These are phyloP conservation scores for Albizia julibrissin DNA, from an alignment of 306 rosid genomes.

Conservation along the genomic window DNA sequence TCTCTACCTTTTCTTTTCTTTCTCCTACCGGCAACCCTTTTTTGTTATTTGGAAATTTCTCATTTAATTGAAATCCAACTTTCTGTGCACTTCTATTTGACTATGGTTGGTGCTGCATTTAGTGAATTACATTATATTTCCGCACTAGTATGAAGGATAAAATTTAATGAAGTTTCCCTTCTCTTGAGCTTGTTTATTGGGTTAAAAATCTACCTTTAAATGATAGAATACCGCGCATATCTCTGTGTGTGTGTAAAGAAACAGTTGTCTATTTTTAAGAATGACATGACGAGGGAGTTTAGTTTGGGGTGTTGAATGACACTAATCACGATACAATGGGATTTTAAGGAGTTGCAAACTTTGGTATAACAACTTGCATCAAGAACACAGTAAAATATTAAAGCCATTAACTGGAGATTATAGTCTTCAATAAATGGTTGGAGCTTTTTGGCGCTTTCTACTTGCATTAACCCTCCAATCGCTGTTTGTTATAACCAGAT, in stretches of 20 bases:
- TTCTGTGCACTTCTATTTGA: not conserved
- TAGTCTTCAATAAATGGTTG: slow-evolving; percentile 3
- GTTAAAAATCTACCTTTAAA: not conserved
- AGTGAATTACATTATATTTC: not conserved
- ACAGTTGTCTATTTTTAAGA: not conserved
- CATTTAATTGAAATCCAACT: slow-evolving; percentile 16
- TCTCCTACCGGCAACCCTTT: not conserved
- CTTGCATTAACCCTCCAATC: not conserved
- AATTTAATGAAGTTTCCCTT: not conserved
- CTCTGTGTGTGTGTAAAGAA: not conserved
- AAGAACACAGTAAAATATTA: slow-evolving; percentile 21
- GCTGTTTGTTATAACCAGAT: not conserved
- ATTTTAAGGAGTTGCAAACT: slow-evolving; percentile 13
- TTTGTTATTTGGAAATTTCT: slow-evolving; percentile 1
- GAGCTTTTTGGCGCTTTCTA: slow-evolving; percentile 6
- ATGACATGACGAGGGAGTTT: not conserved
- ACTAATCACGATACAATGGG: not conserved
- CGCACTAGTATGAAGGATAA: not conserved
- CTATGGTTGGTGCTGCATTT: not conserved
- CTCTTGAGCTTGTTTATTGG: not conserved
- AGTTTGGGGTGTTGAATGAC: not conserved
- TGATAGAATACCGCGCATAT: not conserved
- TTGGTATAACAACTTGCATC: not conserved
- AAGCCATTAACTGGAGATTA: not conserved
- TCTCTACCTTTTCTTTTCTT: not conserved